phyloP scores from a whole-genome alignment of 164 flowering plant genomes.

The Hamamelis virginiana region DNA sequence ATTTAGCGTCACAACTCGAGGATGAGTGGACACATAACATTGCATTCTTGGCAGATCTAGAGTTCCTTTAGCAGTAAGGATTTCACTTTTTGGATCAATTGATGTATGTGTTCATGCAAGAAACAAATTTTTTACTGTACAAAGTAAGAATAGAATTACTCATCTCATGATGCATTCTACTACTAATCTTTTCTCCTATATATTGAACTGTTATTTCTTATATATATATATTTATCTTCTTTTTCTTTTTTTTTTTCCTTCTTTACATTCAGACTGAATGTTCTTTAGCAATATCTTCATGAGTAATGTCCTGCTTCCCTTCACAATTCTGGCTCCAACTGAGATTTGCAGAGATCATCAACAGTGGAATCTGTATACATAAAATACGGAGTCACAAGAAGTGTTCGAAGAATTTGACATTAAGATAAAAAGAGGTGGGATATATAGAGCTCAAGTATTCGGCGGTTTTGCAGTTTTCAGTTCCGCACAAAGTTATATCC shows the following conservation, averaged over 20 bases:
- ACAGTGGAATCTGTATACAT: slow-evolving; percentile 13
- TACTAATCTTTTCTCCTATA: slow-evolving; percentile 2
- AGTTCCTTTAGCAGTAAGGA: slow-evolving; percentile 1
- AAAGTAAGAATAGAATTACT: slow-evolving; percentile 13
- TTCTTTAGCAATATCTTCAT: slow-evolving; percentile 2
- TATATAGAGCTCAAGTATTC: neutral
- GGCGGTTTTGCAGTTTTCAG: no score
- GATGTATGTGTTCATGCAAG: slow-evolving; percentile 5
- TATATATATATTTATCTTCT: no score
- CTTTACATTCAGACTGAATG: slow-evolving; percentile 27
- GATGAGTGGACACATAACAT: no score
- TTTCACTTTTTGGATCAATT: slow-evolving; percentile 4
- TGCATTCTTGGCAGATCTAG: neutral
- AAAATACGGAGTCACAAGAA: neutral
- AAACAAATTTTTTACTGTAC: slow-evolving; percentile 29
- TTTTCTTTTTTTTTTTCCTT: neutral
- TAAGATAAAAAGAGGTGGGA: neutral
- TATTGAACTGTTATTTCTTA: neutral
- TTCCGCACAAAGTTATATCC: no score
- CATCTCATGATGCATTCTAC: slow-evolving; percentile 1
- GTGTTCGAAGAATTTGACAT: neutral
- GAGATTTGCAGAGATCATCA: slow-evolving; percentile 8
- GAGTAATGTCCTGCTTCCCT: neutral
- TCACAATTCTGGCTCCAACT: slow-evolving; percentile 12
- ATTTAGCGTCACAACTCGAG: no score